A percentile compares a stretch with the other conserved stretches of the same genome.
These are phyloP conservation scores for Flaveria trinervia DNA, from an alignment of 129 eudicot species.

Conservation along the genomic window DNA sequence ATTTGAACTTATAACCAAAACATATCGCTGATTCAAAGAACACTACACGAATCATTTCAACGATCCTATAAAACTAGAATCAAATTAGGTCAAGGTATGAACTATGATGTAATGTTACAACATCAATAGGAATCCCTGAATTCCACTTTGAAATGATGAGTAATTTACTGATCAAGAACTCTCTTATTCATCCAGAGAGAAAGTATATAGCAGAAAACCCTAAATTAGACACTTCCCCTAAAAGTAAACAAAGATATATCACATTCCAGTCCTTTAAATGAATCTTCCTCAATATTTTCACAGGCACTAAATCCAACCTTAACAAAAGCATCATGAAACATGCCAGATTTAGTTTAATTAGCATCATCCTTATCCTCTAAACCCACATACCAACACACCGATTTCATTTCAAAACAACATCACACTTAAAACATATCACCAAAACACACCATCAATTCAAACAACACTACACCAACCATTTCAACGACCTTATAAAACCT, in stretches of 20 bases:
- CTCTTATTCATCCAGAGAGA: not conserved
- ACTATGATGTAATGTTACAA: too few relatives aligned
- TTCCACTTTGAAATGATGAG: not conserved
- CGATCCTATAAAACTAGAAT: not conserved
- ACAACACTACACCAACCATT: too few relatives aligned
- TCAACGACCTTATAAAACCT: too few relatives aligned
- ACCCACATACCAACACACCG: not conserved
- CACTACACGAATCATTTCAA: constrained; percentile 1
- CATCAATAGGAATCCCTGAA: not conserved
- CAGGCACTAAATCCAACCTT: not conserved
- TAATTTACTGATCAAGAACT: not conserved
- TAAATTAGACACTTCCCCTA: not conserved
- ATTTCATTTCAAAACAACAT: not conserved
- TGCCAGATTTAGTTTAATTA: not conserved
- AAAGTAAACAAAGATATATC: not conserved
- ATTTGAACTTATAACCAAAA: constrained; percentile 7
- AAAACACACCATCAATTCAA: too few relatives aligned
- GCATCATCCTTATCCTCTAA: not conserved
- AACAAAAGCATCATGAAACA: not conserved
- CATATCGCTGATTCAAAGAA: not conserved
- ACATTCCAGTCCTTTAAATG: not conserved
- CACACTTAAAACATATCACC: not conserved
- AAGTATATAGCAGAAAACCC: not conserved
- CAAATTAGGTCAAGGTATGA: too few relatives aligned
- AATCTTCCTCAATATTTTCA: not conserved